Percentiles rank a stretch among this genome's conserved stretches.
Conservation (phyloP, 1,139 yeast species). For the Saccharomycopsis hybrid region DNA sequence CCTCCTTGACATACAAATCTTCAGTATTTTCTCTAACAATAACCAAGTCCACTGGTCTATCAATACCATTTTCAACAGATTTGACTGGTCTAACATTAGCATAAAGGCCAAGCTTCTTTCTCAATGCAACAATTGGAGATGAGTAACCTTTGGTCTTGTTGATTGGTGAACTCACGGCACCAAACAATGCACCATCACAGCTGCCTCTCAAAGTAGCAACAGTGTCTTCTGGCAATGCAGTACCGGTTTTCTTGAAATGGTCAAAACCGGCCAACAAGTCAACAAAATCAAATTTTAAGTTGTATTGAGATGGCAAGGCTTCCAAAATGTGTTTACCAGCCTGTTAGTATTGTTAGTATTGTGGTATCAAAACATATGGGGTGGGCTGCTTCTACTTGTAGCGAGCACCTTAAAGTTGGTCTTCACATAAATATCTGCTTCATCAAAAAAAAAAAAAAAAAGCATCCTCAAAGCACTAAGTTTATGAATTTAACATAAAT, state of each 20-base stretch:
- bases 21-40: slow-evolving; percentile 98
- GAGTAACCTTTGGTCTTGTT: slow-evolving; percentile 94
- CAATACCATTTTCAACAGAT: slow-evolving; percentile 71
- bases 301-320: slow-evolving; percentile 68
- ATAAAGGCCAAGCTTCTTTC: slow-evolving; percentile 88
- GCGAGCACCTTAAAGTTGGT: background rate
- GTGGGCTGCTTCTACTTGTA: too few relatives aligned
- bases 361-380: background rate
- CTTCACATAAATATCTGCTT: background rate
- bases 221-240: slow-evolving; percentile 90
- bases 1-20: slow-evolving; percentile 93
- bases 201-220: slow-evolving; percentile 69
- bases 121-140: slow-evolving; percentile 94
- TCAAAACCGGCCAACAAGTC: slow-evolving; percentile 93
- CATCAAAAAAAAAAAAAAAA: too few relatives aligned
- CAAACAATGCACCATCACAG: slow-evolving; percentile 96
- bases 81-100: slow-evolving; percentile 91
- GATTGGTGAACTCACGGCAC: slow-evolving; percentile 95
- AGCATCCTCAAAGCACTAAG: too few relatives aligned
- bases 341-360: slow-evolving; percentile 11
- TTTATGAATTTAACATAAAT: too few relatives aligned
- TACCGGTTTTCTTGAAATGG: slow-evolving; percentile 85
- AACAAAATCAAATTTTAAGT: slow-evolving; percentile 76
- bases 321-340: slow-evolving; percentile 85
- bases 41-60: slow-evolving; percentile 90